These are phyloP conservation scores for Lactifluus hygrophoroides DNA, from an alignment of 768 basidiomycete genomes.

Conservation along the genomic window DNA sequence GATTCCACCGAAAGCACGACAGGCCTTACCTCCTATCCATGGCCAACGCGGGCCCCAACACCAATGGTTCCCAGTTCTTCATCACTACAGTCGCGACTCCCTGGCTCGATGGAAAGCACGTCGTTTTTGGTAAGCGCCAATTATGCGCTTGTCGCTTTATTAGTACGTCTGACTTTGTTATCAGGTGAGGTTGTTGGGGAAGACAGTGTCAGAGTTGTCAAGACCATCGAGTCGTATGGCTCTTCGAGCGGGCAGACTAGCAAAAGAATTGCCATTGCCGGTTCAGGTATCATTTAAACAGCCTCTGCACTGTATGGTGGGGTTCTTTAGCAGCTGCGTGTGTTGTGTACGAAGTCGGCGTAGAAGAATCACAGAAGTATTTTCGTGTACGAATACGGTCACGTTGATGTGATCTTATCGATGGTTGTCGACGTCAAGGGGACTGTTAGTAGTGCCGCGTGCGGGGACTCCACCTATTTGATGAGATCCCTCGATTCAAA, in stretches of 20 bases:
- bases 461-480: neutral
- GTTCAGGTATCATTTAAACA: constrained; percentile 41
- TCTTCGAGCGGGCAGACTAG: constrained; percentile 33
- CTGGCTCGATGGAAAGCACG: constrained; percentile 79
- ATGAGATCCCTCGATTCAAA: neutral
- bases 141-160: neutral
- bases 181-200: constrained; percentile 60
- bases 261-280: constrained; percentile 43
- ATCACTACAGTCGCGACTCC: constrained; percentile 71
- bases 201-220: constrained; percentile 49
- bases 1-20: constrained; percentile 68
- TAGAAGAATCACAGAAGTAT: neutral
- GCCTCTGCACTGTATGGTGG: neutral
- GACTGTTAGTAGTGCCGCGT: neutral
- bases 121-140: constrained; percentile 63
- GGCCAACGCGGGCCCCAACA: constrained; percentile 76
- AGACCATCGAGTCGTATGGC: constrained; percentile 36
- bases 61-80: constrained; percentile 87
- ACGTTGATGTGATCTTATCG: constrained; percentile 10
- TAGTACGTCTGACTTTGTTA: neutral
- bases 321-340: neutral
- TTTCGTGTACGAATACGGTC: constrained; percentile 8
- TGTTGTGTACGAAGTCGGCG: constrained; percentile 8
- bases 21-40: constrained; percentile 63
- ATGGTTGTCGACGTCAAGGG: constrained; percentile 12